Evolutionary conservation across 2,329 filamentous ascomycete genomes (phyloP).

Genomic region (Zymoseptoria ardabiliae): DNA sequence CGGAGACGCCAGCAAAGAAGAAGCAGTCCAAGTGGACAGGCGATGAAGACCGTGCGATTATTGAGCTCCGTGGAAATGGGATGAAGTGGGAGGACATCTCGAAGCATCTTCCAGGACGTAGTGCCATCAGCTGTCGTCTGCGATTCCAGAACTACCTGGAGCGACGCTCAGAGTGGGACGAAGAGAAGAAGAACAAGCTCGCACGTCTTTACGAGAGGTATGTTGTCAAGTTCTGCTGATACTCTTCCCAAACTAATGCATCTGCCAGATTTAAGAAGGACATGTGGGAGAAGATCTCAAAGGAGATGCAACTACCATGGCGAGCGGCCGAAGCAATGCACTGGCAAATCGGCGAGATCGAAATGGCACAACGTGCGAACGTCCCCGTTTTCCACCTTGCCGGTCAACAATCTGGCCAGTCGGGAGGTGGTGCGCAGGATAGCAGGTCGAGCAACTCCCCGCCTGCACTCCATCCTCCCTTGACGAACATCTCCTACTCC

Average conservation of each 20-base stretch:
- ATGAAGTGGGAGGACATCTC: slow-evolving; percentile 99
- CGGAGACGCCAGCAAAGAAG: slow-evolving; percentile 71
- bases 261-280: slow-evolving; percentile 81
- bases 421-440: slow-evolving; percentile 13
- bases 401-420: slow-evolving; percentile 21
- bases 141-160: slow-evolving; percentile 98
- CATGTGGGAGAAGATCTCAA: slow-evolving; percentile 94
- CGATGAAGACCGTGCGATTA: slow-evolving; percentile 89
- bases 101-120: slow-evolving; percentile 79
- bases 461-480: slow-evolving; percentile 8
- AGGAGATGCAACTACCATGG: slow-evolving; percentile 94
- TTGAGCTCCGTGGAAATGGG: slow-evolving; percentile 77
- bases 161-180: slow-evolving; percentile 87
- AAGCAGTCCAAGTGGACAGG: slow-evolving; percentile 96
- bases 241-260: slow-evolving; percentile 6
- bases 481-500: slow-evolving; percentile 15
- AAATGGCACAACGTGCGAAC: slow-evolving; percentile 89
- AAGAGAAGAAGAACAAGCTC: slow-evolving; percentile 95
- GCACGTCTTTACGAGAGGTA: slow-evolving; percentile 93
- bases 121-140: slow-evolving; percentile 85
- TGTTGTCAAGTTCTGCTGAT: slow-evolving; percentile 24
- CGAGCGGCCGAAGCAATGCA: slow-evolving; percentile 95
- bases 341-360: slow-evolving; percentile 87
- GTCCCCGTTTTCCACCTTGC: slow-evolving; percentile 69
- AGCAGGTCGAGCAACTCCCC: slow-evolving; percentile 24